Base-by-base conservation (phyloP, 2,329 filamentous ascomycete species). In the Lachnellula occidentalis region DNA sequence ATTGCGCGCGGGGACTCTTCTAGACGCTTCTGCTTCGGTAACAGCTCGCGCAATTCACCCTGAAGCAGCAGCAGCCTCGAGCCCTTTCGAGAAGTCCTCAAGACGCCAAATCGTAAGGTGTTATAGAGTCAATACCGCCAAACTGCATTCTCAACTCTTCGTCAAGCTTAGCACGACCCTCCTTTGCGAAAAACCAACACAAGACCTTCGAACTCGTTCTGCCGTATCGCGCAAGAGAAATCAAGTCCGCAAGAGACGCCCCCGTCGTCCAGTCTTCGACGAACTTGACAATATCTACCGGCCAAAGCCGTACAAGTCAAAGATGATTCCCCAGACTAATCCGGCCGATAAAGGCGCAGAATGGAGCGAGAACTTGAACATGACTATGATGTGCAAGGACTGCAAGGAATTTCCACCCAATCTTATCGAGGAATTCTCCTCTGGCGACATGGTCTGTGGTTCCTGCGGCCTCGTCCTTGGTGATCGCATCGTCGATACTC, bases 361-460 rank as follows among this genome's bases (percentile, higher is more conserved):
- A 61, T 66, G 63, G 54, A 62, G 54, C 47, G 87, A 96, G 71
- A 94, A 97, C 64, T 80, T 97, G 56, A 95, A 90, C 70, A 87
- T 90, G 67, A 84, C 86, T 62, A 74, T 97, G 59, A 86, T 90
- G 61, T 99, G 94, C 71, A 87, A 83, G 15, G 92, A 99, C 69
- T 99, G 94, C 78, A 87, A 87, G 67, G 90, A 96, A 68, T 80
- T 84, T 51, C 94, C 94, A n/a, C 92, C 94, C 5, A 92, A 96
- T 61, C 78, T 99, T 36, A 82, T 94, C 45, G 94, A 97, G 69
- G 94, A 97, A 70, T 94, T 92, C 69, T 91, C 91, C 5, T 88
- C 86, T 36, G 90, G 90, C 61, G 94, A 99, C 71, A 89, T 95
- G 70, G 90, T 99, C 53, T 99, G 94, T 70, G 88, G 82, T 55